Base-by-base conservation (phyloP, 164 flowering plant species). In the Amborella trichopoda region DNA sequence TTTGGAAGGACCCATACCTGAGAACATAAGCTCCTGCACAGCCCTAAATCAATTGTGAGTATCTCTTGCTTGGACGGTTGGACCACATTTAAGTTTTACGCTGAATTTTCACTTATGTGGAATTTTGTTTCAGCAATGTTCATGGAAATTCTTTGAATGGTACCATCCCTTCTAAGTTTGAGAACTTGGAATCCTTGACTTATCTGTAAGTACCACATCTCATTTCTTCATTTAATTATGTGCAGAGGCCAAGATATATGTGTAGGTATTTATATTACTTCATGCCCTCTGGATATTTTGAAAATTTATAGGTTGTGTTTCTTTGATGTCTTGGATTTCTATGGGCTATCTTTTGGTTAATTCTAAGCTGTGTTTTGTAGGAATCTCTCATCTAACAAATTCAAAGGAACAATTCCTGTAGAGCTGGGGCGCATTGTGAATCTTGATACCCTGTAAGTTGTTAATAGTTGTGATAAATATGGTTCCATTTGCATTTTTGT, bases 31-130 rank as follows among this genome's bases (percentile, higher is more conserved):
- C 55, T 67, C 71, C 22, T 73, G 78, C 66, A 76, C 79, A 2
- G 88, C 94, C 3, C 63, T 90, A 49, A 90, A 90, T 61, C 95
- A 86, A 46, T 62, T 90, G 97, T 90, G 68, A 28, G 94, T 42
- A 40, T 24, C 28, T 24, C 33, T 22, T 11, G 5, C 34, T 12
- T n/a, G n/a, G n/a, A n/a, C n/a, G n/a, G n/a, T n/a, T n/a, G n/a
- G n/a, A n/a, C n/a, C n/a, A n/a, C n/a, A n/a, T n/a, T n/a, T n/a
- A n/a, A n/a, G n/a, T n/a, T n/a, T n/a, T n/a, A n/a, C 40, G 19
- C 23, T 30, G 16, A 13, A 2, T 25, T 5, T 10, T 16, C 3
- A 22, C 13, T 22, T 25, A 16, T 36, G 9, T 25, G 6, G 23
- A 22, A 2, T 41, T 12, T 24, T 38, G 18, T 34, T 33, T 46